Base-by-base conservation (phyloP, 1,284 basidiomycete species). In the Cryptococcus wingfieldii region DNA sequence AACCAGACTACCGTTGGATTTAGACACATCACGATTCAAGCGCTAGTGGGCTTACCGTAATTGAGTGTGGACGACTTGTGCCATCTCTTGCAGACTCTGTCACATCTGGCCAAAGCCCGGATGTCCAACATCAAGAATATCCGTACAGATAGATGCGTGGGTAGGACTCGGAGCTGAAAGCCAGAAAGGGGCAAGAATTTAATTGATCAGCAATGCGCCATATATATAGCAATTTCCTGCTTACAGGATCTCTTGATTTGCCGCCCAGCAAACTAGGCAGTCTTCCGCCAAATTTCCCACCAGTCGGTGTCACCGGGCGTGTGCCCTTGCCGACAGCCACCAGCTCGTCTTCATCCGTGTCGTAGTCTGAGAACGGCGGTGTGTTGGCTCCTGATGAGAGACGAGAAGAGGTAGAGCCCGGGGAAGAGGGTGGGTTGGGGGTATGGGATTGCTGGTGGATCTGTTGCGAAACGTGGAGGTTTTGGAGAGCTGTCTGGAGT, bases 11-110 rank as follows among this genome's bases (percentile, higher is more conserved):
- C 4, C 28, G 45, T 19, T 18, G 13, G n/a, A 16, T 4, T 38
- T 43, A 28, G 34, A 18, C 14, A 16, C 53, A 39, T 9, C 3
- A 38, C 27, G 19, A 14, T 16, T 28, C 6, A 14, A 31, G 53
- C 19, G 41, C 18, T 28, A 45, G 42, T 49, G 41, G 38, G 79
- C 84, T 55, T 62, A 90, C 90, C 85, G 71, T 94, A 92, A 74
- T 95, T 95, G 56, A 94, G 71, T 0, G 89, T 89, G 76, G 91
- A 89, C 60, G 88, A 90, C 74, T 84, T 85, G 59, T 81, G 83
- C 90, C 90, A 95, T 72, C 90, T 88, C 75, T 82, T 85, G 52
- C 84, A 90, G 5, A 94, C 89, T 45, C 86, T 77, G 25, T 89
- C 83, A 66, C 89, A 92, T 43, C 82, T 81, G 2, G 87, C 86